These are phyloP conservation scores for Acrasis kona DNA, from an alignment of 78 protist species.

Conservation along the genomic window DNA sequence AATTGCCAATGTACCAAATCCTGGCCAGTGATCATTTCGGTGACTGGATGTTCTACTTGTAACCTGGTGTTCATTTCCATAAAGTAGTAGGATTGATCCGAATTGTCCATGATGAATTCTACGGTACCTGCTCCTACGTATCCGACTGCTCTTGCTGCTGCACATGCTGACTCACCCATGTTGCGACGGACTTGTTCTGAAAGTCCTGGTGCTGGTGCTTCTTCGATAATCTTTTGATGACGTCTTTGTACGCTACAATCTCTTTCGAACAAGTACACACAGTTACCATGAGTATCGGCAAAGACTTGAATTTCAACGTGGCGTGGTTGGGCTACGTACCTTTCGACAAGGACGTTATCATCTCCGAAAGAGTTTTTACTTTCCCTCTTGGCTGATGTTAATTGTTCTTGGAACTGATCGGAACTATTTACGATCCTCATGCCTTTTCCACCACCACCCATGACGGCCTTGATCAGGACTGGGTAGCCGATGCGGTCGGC, in stretches of 20 bases:
- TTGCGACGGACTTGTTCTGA: slow-evolving; percentile 41
- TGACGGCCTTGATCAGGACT: slow-evolving; percentile 79
- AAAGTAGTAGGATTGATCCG: slow-evolving; percentile 50
- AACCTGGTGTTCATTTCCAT: slow-evolving; percentile 89
- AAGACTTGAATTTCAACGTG: slow-evolving; percentile 88
- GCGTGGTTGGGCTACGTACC: slow-evolving; percentile 68
- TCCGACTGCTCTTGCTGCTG: slow-evolving; percentile 79
- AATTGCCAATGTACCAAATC: slow-evolving; percentile 85
- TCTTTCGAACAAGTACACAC: slow-evolving; percentile 79
- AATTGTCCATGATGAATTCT: slow-evolving; percentile 69
- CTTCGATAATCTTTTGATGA: slow-evolving; percentile 94
- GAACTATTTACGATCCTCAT: slow-evolving; percentile 55
- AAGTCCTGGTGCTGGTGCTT: slow-evolving; percentile 79
- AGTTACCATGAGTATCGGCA: slow-evolving; percentile 80
- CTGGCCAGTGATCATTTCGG: slow-evolving; percentile 69
- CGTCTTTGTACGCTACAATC: slow-evolving; percentile 94
- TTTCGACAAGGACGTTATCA: slow-evolving; percentile 70
- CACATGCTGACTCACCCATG: slow-evolving; percentile 84
- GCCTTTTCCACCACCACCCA: slow-evolving; percentile 93
- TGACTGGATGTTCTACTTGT: slow-evolving; percentile 86
- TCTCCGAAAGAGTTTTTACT: slow-evolving; percentile 75
- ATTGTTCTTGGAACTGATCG: slow-evolving; percentile 45
- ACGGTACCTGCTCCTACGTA: slow-evolving; percentile 95
- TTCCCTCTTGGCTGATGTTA: slow-evolving; percentile 65
- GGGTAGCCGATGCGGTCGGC: slow-evolving; percentile 82